phyloP scores from a whole-genome alignment of 176 grass and related monocot species.

The Coix lacrymajobi region DNA sequence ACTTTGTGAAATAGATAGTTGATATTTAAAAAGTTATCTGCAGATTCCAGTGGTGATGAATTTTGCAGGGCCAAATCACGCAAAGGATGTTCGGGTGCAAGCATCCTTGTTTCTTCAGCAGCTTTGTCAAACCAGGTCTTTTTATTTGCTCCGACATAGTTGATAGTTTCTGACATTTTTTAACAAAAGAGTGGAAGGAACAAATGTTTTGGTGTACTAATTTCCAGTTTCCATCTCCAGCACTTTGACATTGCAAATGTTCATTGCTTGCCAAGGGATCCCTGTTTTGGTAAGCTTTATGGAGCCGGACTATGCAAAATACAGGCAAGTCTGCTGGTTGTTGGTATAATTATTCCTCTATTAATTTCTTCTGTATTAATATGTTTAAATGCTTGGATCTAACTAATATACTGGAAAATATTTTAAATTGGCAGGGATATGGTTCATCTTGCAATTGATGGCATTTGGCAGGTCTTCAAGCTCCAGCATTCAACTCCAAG shows the following conservation, averaged over 20 bases:
- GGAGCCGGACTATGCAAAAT: slow-evolving; percentile 99
- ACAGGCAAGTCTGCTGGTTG: slow-evolving; percentile 44
- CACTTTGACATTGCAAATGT: slow-evolving; percentile 96
- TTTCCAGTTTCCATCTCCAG: slow-evolving; percentile 50
- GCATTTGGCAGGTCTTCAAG: slow-evolving; percentile 97
- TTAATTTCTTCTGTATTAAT: neutral
- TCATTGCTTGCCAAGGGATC: slow-evolving; percentile 95
- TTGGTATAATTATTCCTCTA: slow-evolving; percentile 4
- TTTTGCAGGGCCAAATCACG: slow-evolving; percentile 63
- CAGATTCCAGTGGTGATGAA: slow-evolving; percentile 94
- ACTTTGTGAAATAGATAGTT: neutral
- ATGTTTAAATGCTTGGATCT: slow-evolving; percentile 21
- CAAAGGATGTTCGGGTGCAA: slow-evolving; percentile 92
- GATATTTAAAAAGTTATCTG: slow-evolving; percentile 16
- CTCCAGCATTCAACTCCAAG: slow-evolving; percentile 79
- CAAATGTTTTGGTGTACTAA: slow-evolving; percentile 17
- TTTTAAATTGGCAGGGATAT: slow-evolving; percentile 73
- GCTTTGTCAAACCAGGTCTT: slow-evolving; percentile 89
- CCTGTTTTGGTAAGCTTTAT: slow-evolving; percentile 95
- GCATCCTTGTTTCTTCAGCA: slow-evolving; percentile 89
- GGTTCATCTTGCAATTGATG: slow-evolving; percentile 98
- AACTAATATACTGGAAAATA: slow-evolving; percentile 4
- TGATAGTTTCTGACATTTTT: slow-evolving; percentile 16
- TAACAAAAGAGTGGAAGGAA: neutral
- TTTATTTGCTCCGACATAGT: slow-evolving; percentile 27